A percentile compares a stretch with the other conserved stretches of the same genome.
These are phyloP conservation scores for Ogataea henricii DNA, from an alignment of 805 yeast genomes.

Conservation along the genomic window DNA sequence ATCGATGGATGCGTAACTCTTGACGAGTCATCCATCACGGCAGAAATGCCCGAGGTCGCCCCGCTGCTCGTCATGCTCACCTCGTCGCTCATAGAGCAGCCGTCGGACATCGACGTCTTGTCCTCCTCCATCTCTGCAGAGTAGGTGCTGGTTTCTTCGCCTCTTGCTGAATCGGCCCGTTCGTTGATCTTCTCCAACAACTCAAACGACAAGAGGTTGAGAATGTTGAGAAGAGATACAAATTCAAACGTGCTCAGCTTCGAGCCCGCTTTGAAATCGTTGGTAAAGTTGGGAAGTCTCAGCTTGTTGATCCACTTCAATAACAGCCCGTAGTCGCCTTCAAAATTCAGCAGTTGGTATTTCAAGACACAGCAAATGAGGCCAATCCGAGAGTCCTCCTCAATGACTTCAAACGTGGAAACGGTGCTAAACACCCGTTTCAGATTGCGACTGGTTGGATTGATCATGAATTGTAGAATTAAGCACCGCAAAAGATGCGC, in stretches of 20 bases:
- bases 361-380: constrained; percentile 30
- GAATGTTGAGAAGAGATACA: constrained; percentile 27
- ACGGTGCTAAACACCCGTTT: constrained; percentile 18
- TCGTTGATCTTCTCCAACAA: constrained; percentile 18
- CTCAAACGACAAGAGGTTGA: constrained; percentile 20
- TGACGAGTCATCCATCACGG: constrained; percentile 7
- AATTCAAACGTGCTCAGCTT: constrained; percentile 29
- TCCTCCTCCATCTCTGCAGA: constrained; percentile 1
- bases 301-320: constrained; percentile 28
- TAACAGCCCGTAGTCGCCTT: constrained; percentile 17
- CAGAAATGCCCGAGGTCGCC: constrained; percentile 2
- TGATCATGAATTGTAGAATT: constrained; percentile 22
- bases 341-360: constrained; percentile 24
- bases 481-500: constrained; percentile 12
- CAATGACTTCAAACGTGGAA: constrained; percentile 6
- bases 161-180: neutral
- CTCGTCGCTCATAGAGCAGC: constrained; percentile 3
- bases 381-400: constrained; percentile 20
- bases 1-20: constrained; percentile 16
- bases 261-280: constrained; percentile 22
- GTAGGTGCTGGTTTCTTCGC: neutral
- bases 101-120: neutral
- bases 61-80: constrained; percentile 8
- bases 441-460: constrained; percentile 23
- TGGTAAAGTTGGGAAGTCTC: constrained; percentile 27